Evolutionary conservation across 768 basidiomycete genomes (phyloP), one percentile per base, ranked within the genome.

Genomic region (Trametes gibbosa): DNA sequence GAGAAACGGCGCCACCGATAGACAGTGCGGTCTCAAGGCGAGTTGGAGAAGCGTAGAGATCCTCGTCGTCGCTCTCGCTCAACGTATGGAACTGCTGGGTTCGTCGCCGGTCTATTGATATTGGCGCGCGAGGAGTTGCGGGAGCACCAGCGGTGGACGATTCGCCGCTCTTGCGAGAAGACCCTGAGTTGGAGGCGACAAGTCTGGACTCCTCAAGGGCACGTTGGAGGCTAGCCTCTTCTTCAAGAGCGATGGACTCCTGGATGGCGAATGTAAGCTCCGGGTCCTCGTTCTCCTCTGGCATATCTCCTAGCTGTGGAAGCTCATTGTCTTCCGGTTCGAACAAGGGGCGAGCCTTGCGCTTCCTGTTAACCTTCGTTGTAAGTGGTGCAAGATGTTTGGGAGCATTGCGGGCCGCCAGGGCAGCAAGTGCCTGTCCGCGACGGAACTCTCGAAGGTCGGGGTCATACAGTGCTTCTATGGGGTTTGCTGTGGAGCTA

Each of bases 11-110:
- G 52, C 85, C 85, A 17, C 83, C 89, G 42, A 90, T 83, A 10
- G 87, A 79, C 27, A 90, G 70, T 1, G 81, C 84, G 1, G 86
- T 87, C 64, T 85, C 85, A n/a, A 90, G 72, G 19, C 85, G 78
- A 21, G 78, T 77, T 0, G 80, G 84, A 2, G 80, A 79, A 32
- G 79, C 73, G 23, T 79, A 78, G 19, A 82, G 70, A 50, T 84
- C 81, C 8, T 82, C 78, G 34, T 78, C 77, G 14, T 75, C 73
- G 27, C 53, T 64, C 34, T 27, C 58, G 42, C 41, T 53, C 24
- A 34, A 54, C 32, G 56, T 40, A 39, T 49, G n/a, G 49, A 48
- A 50, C 51, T 56, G 55, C 16, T 53, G 54, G 13, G 40, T 34
- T 19, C 58, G 34, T 23, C 49, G 53, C n/a, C 34, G 57, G 8